Evolutionary conservation across 495 filamentous ascomycete genomes (phyloP).

Genomic region (Penicillium angulare): DNA sequence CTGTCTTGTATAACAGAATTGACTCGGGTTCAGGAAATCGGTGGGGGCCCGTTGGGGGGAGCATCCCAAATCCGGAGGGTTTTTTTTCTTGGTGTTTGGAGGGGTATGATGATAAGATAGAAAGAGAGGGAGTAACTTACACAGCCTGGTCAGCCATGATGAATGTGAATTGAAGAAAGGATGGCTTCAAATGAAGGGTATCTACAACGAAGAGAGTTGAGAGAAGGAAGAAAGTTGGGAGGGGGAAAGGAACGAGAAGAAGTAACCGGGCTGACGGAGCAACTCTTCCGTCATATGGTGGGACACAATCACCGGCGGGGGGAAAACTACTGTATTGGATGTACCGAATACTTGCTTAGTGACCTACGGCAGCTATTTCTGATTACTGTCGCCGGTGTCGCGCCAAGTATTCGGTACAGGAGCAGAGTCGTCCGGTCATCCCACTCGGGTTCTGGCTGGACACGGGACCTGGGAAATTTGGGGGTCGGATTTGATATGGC

Average conservation of each 20-base stretch:
- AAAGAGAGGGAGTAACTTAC: constrained; percentile 45
- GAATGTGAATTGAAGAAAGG: constrained; percentile 19
- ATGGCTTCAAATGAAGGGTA: constrained; percentile 17
- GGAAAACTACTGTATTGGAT: constrained; percentile 17
- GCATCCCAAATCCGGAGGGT: neutral
- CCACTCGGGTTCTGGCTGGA: constrained; percentile 25
- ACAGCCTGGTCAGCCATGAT: constrained; percentile 51
- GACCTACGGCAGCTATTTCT: neutral
- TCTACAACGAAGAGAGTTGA: constrained; percentile 14
- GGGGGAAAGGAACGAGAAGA: constrained; percentile 18
- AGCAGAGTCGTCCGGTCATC: constrained; percentile 45
- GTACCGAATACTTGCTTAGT: constrained; percentile 13
- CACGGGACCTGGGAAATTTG: neutral
- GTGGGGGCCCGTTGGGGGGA: constrained; percentile 5
- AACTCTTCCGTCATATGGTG: constrained; percentile 46
- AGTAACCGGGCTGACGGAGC: constrained; percentile 41
- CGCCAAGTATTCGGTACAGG: constrained; percentile 32
- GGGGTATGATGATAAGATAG: constrained; percentile 3
- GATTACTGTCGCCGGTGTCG: constrained; percentile 23
- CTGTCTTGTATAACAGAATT: constrained; percentile 5
- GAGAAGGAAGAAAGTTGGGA: constrained; percentile 15
- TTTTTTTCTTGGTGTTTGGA: neutral
- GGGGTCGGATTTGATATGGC: neutral
- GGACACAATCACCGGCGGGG: constrained; percentile 22
- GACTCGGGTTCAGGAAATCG: neutral